Conservation (phyloP, 1,284 basidiomycete genomes). For the Thecaphora frezii region DNA sequence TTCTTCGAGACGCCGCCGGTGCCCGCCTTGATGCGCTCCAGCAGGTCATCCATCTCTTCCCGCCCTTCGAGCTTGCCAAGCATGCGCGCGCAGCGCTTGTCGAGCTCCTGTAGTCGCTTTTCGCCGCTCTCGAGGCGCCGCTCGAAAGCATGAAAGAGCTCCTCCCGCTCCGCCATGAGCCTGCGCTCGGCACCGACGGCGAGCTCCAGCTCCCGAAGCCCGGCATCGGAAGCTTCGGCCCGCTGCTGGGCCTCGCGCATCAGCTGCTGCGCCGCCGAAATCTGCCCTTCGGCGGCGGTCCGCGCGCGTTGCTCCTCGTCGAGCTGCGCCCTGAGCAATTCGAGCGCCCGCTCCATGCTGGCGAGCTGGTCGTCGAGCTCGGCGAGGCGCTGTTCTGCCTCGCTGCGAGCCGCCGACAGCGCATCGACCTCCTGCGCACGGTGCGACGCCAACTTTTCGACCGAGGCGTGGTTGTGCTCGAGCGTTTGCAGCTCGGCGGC, state of each 20-base stretch:
- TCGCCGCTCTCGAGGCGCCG: slow-evolving; percentile 45
- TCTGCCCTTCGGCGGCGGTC: not conserved
- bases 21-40: slow-evolving; percentile 54
- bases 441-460: slow-evolving; percentile 3
- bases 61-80: slow-evolving; percentile 56
- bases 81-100: slow-evolving; percentile 51
- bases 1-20: slow-evolving; percentile 26
- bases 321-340: slow-evolving; percentile 1
- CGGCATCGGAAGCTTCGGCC: slow-evolving; percentile 11
- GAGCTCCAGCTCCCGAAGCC: slow-evolving; percentile 39
- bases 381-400: not conserved
- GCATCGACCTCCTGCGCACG: not conserved
- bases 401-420: not conserved
- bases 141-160: slow-evolving; percentile 45
- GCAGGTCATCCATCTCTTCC: slow-evolving; percentile 57
- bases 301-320: not conserved
- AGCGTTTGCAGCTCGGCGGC: not conserved
- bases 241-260: slow-evolving; percentile 1
- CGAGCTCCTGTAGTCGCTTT: slow-evolving; percentile 47
- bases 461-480: not conserved
- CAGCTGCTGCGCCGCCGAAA: slow-evolving; percentile 1
- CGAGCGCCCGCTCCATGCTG: not conserved
- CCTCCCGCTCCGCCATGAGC: slow-evolving; percentile 44
- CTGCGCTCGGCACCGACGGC: slow-evolving; percentile 39
- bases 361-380: not conserved